phyloP scores from a whole-genome alignment of 768 basidiomycete genomes.

The Leccinum fibrillosum region DNA sequence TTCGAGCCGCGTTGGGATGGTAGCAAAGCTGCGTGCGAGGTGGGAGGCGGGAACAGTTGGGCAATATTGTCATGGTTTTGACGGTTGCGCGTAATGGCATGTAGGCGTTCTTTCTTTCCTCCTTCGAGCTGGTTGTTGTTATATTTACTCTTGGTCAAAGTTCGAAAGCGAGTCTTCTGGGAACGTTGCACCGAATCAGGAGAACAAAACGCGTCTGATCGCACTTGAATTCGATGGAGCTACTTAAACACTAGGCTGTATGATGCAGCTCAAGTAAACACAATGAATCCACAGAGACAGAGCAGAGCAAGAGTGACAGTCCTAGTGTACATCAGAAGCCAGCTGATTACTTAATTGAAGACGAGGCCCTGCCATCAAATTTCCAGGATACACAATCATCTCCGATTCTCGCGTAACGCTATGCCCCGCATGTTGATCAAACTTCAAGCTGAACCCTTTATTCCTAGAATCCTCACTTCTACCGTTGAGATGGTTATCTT shows the following conservation, averaged over 20 bases:
- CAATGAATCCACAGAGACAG: no score
- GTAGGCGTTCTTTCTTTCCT: not conserved
- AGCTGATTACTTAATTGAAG: no score
- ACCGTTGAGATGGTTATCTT: no score
- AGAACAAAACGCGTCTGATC: not conserved
- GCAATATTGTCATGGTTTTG: not conserved
- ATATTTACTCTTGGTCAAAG: not conserved
- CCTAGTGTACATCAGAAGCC: no score
- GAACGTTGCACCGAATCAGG: not conserved
- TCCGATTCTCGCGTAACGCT: no score
- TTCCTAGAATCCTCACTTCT: no score
- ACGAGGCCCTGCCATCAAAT: no score
- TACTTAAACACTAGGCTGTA: not conserved
- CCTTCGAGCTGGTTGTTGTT: not conserved
- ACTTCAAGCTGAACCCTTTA: no score
- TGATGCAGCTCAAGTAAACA: not conserved
- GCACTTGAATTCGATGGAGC: not conserved
- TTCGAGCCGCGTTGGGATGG: conserved; percentile 11
- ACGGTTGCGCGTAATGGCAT: not conserved
- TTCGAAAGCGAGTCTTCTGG: not conserved
- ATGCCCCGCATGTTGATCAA: no score
- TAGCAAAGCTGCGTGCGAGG: conserved; percentile 19
- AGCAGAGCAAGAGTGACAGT: no score
- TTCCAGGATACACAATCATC: no score
- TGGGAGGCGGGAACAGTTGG: conserved; percentile 14